Evolutionary conservation across 176 grass and related monocot species (phyloP), one percentile per base, ranked within the genome.

Genomic region (Cocos nucifera): DNA sequence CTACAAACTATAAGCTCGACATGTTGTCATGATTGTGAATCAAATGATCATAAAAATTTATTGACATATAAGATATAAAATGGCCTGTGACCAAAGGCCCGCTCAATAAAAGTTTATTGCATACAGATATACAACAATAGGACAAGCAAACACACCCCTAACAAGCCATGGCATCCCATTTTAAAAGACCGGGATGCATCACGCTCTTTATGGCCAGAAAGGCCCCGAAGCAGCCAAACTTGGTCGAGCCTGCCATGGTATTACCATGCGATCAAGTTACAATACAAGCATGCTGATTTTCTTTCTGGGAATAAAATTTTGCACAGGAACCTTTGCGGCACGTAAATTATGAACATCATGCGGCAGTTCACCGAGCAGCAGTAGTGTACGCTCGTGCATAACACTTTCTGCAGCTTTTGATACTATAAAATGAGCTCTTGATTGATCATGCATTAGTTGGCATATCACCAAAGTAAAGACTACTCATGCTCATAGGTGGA

Each of bases 181-280:
- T 64, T 64, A 64, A 64, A 64, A 51, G 62, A 26, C 24, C 25
- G 48, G 62, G 62, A 64, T 28, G 63, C 15, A 65, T 51, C 14
- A 12, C 9, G 6, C 1, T 10, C 0, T 1, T 21, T 21, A 21
- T 35, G 32, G 32, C 32, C 32, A 24, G 21, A 21, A 49, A 63
- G 5, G n/a, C n/a, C 19, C 28, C 50, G n/a, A 49, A 22, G 61
- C 35, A 44, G 35, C 35, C 61, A 22, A 15, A 10, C 22, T 4
- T 49, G 20, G 9, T 21, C 14, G 39, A 15, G 35, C 32, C 20
- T 17, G 61, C 35, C 8, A 44, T 19, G 17, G 49, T 50, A 50
- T 44, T 17, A 48, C 44, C 18, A 63, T 44, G 35, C 22, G 12
- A 19, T 26, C 50, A 65, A 10, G 8, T 53, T 52, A 65, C 63